Conservation (phyloP, 305 asterid species). For the Solanum hybrid region DNA sequence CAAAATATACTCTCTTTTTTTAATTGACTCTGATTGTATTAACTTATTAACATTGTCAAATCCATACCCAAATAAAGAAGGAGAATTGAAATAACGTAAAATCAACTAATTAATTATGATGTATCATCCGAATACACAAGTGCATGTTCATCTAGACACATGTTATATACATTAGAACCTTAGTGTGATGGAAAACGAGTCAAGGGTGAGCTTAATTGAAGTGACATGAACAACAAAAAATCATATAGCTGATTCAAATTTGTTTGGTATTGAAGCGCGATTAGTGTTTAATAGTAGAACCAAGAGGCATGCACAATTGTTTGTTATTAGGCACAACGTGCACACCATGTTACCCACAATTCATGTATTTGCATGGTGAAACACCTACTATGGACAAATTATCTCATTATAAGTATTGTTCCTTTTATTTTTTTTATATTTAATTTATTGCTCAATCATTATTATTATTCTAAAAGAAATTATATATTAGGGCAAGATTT, state of each 20-base stretch:
- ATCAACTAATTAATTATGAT: neutral
- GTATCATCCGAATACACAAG: neutral
- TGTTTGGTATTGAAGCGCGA: neutral
- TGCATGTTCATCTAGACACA: neutral
- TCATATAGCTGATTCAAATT: neutral
- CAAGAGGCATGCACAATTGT: neutral
- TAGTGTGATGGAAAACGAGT: neutral
- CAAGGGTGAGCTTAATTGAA: neutral
- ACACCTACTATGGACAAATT: neutral
- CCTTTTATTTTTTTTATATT: neutral
- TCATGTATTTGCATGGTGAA: conserved; percentile 2
- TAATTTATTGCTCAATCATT: neutral
- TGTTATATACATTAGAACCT: neutral
- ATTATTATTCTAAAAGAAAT: neutral
- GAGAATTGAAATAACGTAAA: neutral
- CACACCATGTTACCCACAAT: neutral
- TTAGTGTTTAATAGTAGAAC: too few species aligned
- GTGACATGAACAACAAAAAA: neutral
- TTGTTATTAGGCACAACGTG: neutral
- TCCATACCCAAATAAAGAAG: neutral
- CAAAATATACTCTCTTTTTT: neutral
- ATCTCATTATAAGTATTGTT: neutral
- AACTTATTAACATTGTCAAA: neutral
- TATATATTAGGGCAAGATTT: neutral
- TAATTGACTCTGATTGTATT: neutral